Percentiles rank a stretch among this genome's conserved stretches.
Evolutionary conservation across 2,329 filamentous ascomycete species (phyloP).

Genomic region (Sporothrix brunneoviolacea): DNA sequence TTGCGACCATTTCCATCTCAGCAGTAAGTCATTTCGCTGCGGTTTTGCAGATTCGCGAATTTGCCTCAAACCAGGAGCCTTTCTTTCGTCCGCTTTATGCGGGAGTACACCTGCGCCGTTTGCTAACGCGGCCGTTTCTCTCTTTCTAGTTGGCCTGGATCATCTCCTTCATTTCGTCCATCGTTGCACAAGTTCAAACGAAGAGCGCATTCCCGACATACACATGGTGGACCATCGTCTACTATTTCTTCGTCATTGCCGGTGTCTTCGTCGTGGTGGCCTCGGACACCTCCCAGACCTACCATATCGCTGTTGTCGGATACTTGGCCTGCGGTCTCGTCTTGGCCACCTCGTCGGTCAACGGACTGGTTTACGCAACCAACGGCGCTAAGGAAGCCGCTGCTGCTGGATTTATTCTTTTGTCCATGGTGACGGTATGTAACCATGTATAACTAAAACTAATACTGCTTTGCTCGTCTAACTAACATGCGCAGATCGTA

Average conservation of each 20-base stretch:
- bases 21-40: conserved; percentile 53
- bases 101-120: no score
- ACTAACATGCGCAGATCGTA: conserved; percentile 82
- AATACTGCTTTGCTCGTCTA: no score
- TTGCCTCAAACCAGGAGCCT: no score
- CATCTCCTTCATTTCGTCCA: conserved; percentile 81
- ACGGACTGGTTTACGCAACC: conserved; percentile 72
- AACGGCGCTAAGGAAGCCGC: conserved; percentile 73
- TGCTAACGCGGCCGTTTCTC: neutral
- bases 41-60: no score
- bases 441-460: neutral
- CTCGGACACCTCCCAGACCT: conserved; percentile 76
- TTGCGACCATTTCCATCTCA: conserved; percentile 88
- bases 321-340: conserved; percentile 80
- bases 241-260: conserved; percentile 74
- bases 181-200: conserved; percentile 58
- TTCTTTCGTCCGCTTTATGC: no score
- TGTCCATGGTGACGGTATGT: conserved; percentile 87
- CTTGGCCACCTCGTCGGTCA: conserved; percentile 78
- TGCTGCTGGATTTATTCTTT: conserved; percentile 84
- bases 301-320: conserved; percentile 85
- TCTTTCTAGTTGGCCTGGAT: conserved; percentile 76
- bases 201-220: conserved; percentile 66
- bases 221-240: conserved; percentile 86
- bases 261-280: conserved; percentile 78